These are phyloP conservation scores for Chernovozyma sophiae-reginae DNA, from an alignment of 1,139 yeast species.

Conservation along the genomic window DNA sequence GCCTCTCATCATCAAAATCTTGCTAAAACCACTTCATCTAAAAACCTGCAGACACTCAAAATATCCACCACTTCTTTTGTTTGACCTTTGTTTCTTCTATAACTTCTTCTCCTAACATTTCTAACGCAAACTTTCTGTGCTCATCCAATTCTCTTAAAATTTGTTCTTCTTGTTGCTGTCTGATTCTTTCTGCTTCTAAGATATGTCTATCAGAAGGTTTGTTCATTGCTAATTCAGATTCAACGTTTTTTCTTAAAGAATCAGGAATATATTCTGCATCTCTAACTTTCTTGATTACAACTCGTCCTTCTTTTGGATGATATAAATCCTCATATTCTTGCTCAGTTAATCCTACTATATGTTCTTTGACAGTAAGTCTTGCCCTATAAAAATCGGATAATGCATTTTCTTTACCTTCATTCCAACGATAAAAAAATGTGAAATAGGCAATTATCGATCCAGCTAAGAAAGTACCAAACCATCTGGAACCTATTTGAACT, in stretches of 20 bases:
- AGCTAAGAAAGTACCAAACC: constrained; percentile 46
- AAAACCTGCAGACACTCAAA: constrained; percentile 17
- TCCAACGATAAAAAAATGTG: constrained; percentile 77
- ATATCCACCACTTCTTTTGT: constrained; percentile 32
- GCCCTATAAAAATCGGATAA: constrained; percentile 64
- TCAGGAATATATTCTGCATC: constrained; percentile 43
- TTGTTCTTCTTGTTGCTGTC: constrained; percentile 68
- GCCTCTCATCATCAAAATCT: too few relatives aligned
- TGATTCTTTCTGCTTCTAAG: constrained; percentile 68
- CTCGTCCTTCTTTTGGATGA: constrained; percentile 35
- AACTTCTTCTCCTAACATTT: constrained; percentile 29
- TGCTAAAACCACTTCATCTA: too few relatives aligned
- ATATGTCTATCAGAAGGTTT: constrained; percentile 71
- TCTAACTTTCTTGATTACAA: constrained; percentile 35
- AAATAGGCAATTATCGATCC: constrained; percentile 50
- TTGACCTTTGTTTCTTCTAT: constrained; percentile 2
- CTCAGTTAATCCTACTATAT: constrained; percentile 49
- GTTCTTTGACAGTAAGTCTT: constrained; percentile 54
- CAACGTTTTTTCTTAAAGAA: constrained; percentile 35
- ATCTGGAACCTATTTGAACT: constrained; percentile 53
- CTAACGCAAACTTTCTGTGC: constrained; percentile 26
- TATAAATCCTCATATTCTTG: constrained; percentile 63
- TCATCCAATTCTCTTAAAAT: constrained; percentile 52
- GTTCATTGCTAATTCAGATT: constrained; percentile 52
- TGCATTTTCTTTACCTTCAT: constrained; percentile 76